These are phyloP conservation scores for Fragilaria crotonensis DNA, from an alignment of 108 stramenopile species.

Conservation along the genomic window DNA sequence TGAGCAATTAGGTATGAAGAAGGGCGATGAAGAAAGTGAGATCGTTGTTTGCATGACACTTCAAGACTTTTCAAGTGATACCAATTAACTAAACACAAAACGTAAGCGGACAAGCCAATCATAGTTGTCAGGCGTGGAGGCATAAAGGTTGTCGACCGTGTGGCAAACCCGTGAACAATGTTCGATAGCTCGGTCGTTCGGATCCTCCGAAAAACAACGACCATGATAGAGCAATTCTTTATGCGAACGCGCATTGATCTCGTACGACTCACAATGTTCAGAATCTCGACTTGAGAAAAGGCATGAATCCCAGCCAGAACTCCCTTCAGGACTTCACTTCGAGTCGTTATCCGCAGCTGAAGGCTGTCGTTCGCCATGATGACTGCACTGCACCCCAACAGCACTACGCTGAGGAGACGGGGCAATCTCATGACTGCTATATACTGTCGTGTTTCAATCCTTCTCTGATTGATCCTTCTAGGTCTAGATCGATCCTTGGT, in stretches of 20 bases:
- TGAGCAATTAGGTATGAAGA: no score
- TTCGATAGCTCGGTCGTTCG: no score
- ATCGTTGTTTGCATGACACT: no score
- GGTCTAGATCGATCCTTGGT: no score
- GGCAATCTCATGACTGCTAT: neutral
- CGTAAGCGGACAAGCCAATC: neutral
- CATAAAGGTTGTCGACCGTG: no score
- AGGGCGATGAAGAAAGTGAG: no score
- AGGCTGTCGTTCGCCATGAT: neutral
- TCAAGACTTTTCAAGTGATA: no score
- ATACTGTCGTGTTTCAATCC: no score
- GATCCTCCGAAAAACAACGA: no score
- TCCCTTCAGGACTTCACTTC: constrained; percentile 20
- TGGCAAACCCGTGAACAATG: no score
- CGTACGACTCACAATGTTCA: constrained; percentile 27
- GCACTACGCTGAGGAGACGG: neutral
- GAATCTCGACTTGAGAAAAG: constrained; percentile 29
- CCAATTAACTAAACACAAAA: no score
- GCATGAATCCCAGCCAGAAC: constrained; percentile 27
- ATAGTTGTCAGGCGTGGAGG: neutral
- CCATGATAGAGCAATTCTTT: neutral
- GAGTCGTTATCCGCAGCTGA: constrained; percentile 17
- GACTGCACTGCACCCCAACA: neutral
- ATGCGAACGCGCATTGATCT: constrained; percentile 2
- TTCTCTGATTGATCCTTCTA: no score